Base-by-base conservation (phyloP, 2,329 filamentous ascomycete genomes). In the Dothideomycetidae sp. region DNA sequence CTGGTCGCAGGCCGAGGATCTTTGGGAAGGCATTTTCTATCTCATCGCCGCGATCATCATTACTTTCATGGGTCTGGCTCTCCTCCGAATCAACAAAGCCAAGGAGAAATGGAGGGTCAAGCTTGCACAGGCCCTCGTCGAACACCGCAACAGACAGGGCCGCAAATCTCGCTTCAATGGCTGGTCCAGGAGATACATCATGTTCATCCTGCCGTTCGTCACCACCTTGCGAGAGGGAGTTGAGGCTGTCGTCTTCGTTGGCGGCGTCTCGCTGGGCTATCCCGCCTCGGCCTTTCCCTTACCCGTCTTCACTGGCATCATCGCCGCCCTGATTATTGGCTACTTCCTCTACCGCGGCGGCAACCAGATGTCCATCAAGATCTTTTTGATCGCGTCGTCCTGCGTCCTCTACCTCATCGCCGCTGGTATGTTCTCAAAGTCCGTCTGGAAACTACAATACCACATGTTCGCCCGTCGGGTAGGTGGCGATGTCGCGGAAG, bases 41-140 rank as follows among this genome's bases (percentile, higher is more conserved):
- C 64, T 93, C 29, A 55, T 90, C 35, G 82, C 84, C 2, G 68
- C 74, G 12, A 47, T 90, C 46, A 84, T 93, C 60, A 90, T 93
- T 59, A 80, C 80, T 23, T 48, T 84, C 43, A 78, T 92, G 64
- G 84, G 84, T 17, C 78, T 75, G 19, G 82, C 81, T 3, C 71
- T 93, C 18, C 71, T 93, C 5, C 77, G 84, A 16, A 70, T 93
- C 39, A 79, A 75, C 43, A 90, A 88, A 58, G 71, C 90, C 56
- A 81, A 85, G 55, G 76, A 80, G 44, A 90, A 90, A 59, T 93
- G 84, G 85, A 72, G 75, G n/a, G 63, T 78, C 49, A 90, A 90
- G 70, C 72, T 93, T 15, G 72, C 77, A 12, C 72, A 71, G 49
- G 73, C 80, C 2, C 59, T 90, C 18, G 73, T 81, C 46, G 54